phyloP scores from a whole-genome alignment of 2,329 filamentous ascomycete species.

The Rhinocladiella similis region DNA sequence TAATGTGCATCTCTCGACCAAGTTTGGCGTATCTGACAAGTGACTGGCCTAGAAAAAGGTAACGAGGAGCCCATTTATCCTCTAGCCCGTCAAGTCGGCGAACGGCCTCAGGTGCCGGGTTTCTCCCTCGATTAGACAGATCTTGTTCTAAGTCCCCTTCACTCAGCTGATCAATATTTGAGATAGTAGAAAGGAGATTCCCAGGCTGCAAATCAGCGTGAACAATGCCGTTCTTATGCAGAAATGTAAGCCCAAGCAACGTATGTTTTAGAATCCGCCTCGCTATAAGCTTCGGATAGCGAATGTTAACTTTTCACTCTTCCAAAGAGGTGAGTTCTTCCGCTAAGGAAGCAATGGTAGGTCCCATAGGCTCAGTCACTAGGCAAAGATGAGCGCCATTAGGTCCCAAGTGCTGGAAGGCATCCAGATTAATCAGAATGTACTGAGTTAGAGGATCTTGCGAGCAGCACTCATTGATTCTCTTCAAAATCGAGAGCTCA shows the following conservation, averaged over 20 bases:
- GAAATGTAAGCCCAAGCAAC: conserved; percentile 30
- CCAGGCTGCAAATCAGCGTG: conserved; percentile 32
- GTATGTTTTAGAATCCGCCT: conserved; percentile 32
- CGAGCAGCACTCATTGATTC: conserved; percentile 4
- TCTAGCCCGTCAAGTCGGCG: conserved; percentile 31
- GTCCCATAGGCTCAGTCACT: conserved; percentile 31
- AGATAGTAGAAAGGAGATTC: conserved; percentile 30
- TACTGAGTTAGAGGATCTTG: conserved; percentile 10
- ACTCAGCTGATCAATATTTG: conserved; percentile 22
- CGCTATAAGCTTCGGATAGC: conserved; percentile 31
- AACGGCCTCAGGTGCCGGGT: conserved; percentile 21
- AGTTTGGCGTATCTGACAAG: conserved; percentile 30
- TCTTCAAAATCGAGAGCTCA: conserved; percentile 5
- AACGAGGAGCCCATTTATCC: conserved; percentile 34
- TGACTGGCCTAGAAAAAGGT: conserved; percentile 33
- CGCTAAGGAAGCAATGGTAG: conserved; percentile 27
- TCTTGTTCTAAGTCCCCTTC: conserved; percentile 20
- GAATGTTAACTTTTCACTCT: conserved; percentile 25
- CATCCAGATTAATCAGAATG: conserved; percentile 34
- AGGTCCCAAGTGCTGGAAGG: conserved; percentile 33
- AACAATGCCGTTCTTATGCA: conserved; percentile 26
- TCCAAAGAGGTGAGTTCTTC: conserved; percentile 25
- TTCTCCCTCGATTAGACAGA: conserved; percentile 29
- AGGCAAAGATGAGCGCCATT: conserved; percentile 36
- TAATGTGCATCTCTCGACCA: conserved; percentile 29